These are phyloP conservation scores for Holtermannia corniformis DNA, from an alignment of 768 basidiomycete species.

Conservation along the genomic window DNA sequence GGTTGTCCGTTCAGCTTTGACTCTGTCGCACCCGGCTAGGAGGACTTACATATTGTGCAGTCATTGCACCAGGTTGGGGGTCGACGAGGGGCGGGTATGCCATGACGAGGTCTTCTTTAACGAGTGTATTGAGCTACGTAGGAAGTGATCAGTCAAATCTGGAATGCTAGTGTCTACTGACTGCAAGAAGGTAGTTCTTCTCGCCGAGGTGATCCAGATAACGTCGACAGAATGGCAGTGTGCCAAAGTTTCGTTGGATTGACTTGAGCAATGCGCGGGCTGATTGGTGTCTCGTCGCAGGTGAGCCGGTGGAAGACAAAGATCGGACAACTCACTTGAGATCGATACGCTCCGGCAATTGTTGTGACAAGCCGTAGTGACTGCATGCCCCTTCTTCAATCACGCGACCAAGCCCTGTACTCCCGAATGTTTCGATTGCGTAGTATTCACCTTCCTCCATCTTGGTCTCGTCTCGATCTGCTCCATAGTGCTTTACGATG, in stretches of 20 bases:
- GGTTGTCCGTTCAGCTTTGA: not conserved
- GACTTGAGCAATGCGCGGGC: constrained; percentile 76
- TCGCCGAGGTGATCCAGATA: constrained; percentile 90
- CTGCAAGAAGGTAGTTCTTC: constrained; percentile 83
- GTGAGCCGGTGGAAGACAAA: constrained; percentile 2
- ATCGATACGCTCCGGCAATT: constrained; percentile 32
- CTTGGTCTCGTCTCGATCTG: constrained; percentile 65
- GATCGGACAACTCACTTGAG: constrained; percentile 53
- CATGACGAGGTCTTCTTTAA: constrained; percentile 74
- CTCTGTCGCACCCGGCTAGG: not conserved
- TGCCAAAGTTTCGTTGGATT: constrained; percentile 88
- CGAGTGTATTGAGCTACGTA: constrained; percentile 73
- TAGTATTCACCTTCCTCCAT: constrained; percentile 99
- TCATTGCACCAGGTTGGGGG: constrained; percentile 63
- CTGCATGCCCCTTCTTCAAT: constrained; percentile 84
- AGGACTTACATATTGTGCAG: constrained; percentile 57
- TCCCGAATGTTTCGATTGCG: constrained; percentile 97
- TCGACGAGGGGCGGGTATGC: constrained; percentile 91
- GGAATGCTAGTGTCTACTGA: constrained; percentile 36
- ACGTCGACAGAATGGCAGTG: constrained; percentile 86
- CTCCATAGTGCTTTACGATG: constrained; percentile 60
- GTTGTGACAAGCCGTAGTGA: constrained; percentile 59
- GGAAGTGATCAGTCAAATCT: not conserved
- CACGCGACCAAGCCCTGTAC: constrained; percentile 83
- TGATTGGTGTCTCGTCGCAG: constrained; percentile 55